These are phyloP conservation scores for Aspergillus tubingensis DNA, from an alignment of 2,329 filamentous ascomycete species.

Conservation along the genomic window DNA sequence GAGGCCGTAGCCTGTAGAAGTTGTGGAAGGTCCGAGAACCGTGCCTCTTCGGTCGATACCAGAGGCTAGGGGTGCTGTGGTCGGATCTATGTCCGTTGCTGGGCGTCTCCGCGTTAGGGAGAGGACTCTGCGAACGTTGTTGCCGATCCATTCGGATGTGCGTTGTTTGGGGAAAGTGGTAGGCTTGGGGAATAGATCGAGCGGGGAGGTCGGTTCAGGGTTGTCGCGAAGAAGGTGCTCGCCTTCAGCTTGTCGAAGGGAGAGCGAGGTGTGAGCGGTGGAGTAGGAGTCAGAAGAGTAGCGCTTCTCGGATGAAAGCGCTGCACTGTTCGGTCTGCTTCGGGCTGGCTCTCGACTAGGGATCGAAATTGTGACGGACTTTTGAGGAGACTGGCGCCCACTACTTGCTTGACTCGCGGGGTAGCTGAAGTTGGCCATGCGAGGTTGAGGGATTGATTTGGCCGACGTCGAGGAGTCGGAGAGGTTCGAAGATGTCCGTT, in stretches of 20 bases:
- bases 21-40: slow-evolving; percentile 18
- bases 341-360: slow-evolving; percentile 24
- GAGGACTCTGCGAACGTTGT: slow-evolving; percentile 66
- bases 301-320: slow-evolving; percentile 36
- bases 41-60: slow-evolving; percentile 32
- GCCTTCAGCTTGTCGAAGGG: slow-evolving; percentile 54
- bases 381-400: slow-evolving; percentile 29
- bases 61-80: slow-evolving; percentile 26
- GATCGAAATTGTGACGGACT: slow-evolving; percentile 22
- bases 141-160: slow-evolving; percentile 70
- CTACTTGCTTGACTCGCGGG: slow-evolving; percentile 27
- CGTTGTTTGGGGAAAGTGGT: slow-evolving; percentile 38
- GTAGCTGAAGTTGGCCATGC: slow-evolving; percentile 22
- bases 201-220: slow-evolving; percentile 29
- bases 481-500: slow-evolving; percentile 58
- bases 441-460: slow-evolving; percentile 24
- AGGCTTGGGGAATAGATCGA: slow-evolving; percentile 32
- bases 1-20: slow-evolving; percentile 15
- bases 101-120: slow-evolving; percentile 43
- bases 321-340: slow-evolving; percentile 28
- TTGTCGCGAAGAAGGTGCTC: slow-evolving; percentile 53
- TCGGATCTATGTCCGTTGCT: slow-evolving; percentile 19
- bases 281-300: slow-evolving; percentile 53
- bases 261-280: slow-evolving; percentile 53
- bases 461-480: slow-evolving; percentile 52